Evolutionary conservation across 768 basidiomycete species (phyloP).

Genomic region (Xerocomus brunneocitrinus): DNA sequence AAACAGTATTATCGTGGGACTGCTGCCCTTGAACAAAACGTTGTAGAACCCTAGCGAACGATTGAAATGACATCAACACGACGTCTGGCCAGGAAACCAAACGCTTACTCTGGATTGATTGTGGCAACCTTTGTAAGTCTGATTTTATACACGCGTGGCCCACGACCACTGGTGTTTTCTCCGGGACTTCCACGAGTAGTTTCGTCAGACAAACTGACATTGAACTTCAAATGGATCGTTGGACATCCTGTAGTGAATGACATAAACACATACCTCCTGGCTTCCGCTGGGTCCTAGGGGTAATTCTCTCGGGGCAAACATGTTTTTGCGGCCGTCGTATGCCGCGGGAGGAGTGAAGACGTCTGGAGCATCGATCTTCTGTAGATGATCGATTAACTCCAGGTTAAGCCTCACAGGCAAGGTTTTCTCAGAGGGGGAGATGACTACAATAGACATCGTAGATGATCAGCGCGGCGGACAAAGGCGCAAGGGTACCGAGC

Average conservation of each 20-base stretch:
- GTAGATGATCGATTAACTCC: constrained; percentile 62
- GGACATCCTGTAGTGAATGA: neutral
- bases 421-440: constrained; percentile 62
- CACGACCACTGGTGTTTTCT: constrained; percentile 32
- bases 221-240: constrained; percentile 44
- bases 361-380: constrained; percentile 51
- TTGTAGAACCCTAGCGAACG: constrained; percentile 48
- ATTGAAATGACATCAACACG: constrained; percentile 2
- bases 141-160: constrained; percentile 66
- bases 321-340: constrained; percentile 78
- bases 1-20: constrained; percentile 60
- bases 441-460: constrained; percentile 39
- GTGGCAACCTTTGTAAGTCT: constrained; percentile 53
- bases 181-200: constrained; percentile 30
- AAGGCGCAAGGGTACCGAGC: neutral
- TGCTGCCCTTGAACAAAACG: constrained; percentile 64
- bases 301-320: constrained; percentile 58
- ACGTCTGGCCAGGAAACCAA: constrained; percentile 19
- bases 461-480: constrained; percentile 11
- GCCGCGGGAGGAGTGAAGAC: constrained; percentile 70
- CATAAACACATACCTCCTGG: constrained; percentile 43
- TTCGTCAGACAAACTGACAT: constrained; percentile 48
- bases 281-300: constrained; percentile 50
- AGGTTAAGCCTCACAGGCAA: constrained; percentile 66
- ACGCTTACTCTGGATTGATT: constrained; percentile 50